Evolutionary conservation across 2,329 filamentous ascomycete genomes (phyloP), one percentile per base, ranked within the genome.

Genomic region (Sarocladium strictum): DNA sequence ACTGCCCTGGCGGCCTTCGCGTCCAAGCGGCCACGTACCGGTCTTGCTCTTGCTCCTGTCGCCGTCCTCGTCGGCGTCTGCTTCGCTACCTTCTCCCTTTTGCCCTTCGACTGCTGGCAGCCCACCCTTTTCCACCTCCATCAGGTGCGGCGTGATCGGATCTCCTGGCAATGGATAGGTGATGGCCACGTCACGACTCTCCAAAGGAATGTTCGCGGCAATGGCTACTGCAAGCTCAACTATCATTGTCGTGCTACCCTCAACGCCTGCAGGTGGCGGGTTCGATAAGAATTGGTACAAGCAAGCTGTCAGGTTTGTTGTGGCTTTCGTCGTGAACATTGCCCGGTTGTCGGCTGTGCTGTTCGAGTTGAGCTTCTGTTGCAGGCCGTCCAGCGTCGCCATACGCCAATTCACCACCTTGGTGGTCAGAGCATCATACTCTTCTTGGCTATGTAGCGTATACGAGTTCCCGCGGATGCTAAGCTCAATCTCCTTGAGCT

Each of bases 361-460:
- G 0, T 82, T 74, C 3, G 86, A 83, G 55, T 80, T 78, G 17
- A 97, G 77, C 33, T 81, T 69, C 53, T 87, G 84, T 59, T 86
- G 80, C 17, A 99, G 77, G n/a, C 93, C 94, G 64, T 99, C 94
- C 15, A 97, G 76, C 2, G 94, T 99, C 3, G 93, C 86, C 72
- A 97, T 84, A 57, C 94, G 85, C 94, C 94, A 99, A 65, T 87
- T 90, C 57, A 96, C 85, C 43, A 97, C 84, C 71, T 96, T 96
- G 45, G 86, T 83, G 21, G 89, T 89, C 55, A 96, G 79, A 1
- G 92, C 91, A 53, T 97, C 91, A 61, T 87, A 89, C 66, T 97
- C 93, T 65, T 97, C 93, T 54, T 89, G 84, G 55, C 86, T 92
- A 62, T 80, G 85, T 60, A 88, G 76, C 14, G 84, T 82, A 57